Conservation (phyloP, 2,329 filamentous ascomycete species). For the Pseudocercospora fuligena region DNA sequence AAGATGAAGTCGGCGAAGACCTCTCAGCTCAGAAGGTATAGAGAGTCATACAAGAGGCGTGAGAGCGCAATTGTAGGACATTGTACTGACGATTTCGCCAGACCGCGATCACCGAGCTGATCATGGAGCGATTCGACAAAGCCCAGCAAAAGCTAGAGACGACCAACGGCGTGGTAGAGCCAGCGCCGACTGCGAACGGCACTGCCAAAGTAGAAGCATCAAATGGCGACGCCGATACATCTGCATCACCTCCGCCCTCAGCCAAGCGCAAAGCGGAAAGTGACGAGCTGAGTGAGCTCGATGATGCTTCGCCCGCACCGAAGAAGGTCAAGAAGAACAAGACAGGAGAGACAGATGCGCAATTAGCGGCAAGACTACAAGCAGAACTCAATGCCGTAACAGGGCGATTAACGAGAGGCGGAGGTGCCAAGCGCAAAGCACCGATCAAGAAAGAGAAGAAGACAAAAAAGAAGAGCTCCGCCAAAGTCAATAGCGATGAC, state of each 20-base stretch:
- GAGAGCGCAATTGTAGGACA: background rate
- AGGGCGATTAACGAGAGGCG: constrained; percentile 75
- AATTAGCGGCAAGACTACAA: constrained; percentile 84
- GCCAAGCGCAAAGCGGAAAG: constrained; percentile 50
- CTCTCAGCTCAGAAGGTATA: constrained; percentile 65
- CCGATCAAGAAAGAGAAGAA: constrained; percentile 67
- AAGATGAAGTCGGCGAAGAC: constrained; percentile 65
- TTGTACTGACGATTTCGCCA: constrained; percentile 27
- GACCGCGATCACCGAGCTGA: constrained; percentile 53
- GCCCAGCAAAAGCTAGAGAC: constrained; percentile 43
- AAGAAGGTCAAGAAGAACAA: constrained; percentile 61
- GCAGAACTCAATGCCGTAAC: constrained; percentile 80
- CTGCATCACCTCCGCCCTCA: constrained; percentile 27
- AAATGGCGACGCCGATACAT: constrained; percentile 22
- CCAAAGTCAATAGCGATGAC: constrained; percentile 76
- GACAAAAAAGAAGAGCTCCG: constrained; percentile 67
- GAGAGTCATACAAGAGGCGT: background rate
- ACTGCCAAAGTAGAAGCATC: constrained; percentile 30
- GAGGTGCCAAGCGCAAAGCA: constrained; percentile 60
- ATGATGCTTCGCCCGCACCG: constrained; percentile 46
- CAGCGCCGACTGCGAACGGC: constrained; percentile 46
- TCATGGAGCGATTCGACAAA: constrained; percentile 57
- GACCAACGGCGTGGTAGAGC: constrained; percentile 37
- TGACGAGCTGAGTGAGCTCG: constrained; percentile 49
- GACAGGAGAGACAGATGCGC: constrained; percentile 76